phyloP scores from a whole-genome alignment of 345 rosid genomes.

The Kandelia obovata region DNA sequence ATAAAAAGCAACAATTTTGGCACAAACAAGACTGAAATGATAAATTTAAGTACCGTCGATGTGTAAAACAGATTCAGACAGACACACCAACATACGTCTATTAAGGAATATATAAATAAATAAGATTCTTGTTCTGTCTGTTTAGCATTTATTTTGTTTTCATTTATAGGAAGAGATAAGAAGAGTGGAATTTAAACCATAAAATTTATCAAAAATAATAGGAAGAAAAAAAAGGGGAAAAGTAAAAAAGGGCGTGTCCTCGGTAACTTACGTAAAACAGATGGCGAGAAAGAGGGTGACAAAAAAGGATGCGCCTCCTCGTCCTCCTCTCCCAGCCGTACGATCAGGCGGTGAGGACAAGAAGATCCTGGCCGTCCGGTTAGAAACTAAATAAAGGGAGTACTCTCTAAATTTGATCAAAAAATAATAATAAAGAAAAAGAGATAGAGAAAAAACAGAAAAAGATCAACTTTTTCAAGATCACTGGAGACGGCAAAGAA shows the following conservation, averaged over 20 bases:
- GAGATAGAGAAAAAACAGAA: background rate
- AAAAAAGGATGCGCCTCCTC: background rate
- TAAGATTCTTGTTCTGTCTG: too few relatives aligned
- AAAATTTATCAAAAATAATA: background rate
- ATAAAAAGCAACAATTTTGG: background rate
- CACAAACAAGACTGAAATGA: background rate
- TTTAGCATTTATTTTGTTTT: too few relatives aligned
- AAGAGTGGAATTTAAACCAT: too few relatives aligned
- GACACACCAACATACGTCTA: background rate
- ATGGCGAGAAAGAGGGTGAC: conserved; percentile 20
- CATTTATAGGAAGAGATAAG: too few relatives aligned
- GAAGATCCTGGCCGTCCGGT: conserved; percentile 44
- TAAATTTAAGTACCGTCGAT: conserved; percentile 1
- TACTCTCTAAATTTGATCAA: background rate
- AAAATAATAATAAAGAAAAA: background rate
- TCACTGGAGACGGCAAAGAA: background rate
- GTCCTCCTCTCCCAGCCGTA: conserved; percentile 28
- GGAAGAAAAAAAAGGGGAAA: background rate
- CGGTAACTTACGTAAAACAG: conserved; percentile 22
- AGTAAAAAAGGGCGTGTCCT: background rate
- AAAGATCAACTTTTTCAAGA: too few relatives aligned
- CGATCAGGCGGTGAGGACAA: conserved; percentile 25
- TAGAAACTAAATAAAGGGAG: background rate
- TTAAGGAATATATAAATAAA: background rate
- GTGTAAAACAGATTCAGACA: conserved; percentile 7